A percentile compares a stretch with the other conserved stretches of the same genome.
Conservation (phyloP, 2,329 filamentous ascomycete species). For the Aspergillus sp. region DNA sequence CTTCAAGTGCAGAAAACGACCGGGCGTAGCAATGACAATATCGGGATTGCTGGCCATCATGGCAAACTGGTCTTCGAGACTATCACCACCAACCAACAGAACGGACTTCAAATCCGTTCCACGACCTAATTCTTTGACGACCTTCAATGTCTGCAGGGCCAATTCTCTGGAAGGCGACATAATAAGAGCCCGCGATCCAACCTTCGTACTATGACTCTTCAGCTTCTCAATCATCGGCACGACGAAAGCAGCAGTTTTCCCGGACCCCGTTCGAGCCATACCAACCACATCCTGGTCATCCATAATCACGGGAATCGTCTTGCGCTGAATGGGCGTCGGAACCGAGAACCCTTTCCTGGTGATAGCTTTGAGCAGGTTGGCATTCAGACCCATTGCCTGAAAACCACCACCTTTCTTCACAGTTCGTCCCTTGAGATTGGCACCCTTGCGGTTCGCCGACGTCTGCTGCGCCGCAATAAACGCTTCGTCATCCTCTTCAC, state of each 20-base stretch:
- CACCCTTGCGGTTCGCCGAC: constrained; percentile 75
- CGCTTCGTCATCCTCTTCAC: constrained; percentile 59
- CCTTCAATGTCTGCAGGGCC: constrained; percentile 88
- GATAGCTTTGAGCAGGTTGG: constrained; percentile 80
- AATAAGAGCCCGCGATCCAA: constrained; percentile 79
- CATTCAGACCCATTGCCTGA: constrained; percentile 84
- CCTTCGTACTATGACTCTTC: constrained; percentile 75
- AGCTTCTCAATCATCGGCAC: constrained; percentile 96
- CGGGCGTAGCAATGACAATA: constrained; percentile 93
- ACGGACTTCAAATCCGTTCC: constrained; percentile 90
- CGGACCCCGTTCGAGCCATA: constrained; percentile 97
- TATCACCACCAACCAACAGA: constrained; percentile 87
- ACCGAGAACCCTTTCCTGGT: constrained; percentile 89
- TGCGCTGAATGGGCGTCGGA: constrained; percentile 93
- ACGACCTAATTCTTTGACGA: constrained; percentile 85
- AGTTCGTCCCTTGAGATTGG: constrained; percentile 72
- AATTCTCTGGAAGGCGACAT: constrained; percentile 89
- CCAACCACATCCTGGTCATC: constrained; percentile 93
- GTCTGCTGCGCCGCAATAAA: constrained; percentile 87
- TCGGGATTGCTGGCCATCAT: constrained; percentile 92
- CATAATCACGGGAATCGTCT: constrained; percentile 85
- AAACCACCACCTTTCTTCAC: constrained; percentile 96
- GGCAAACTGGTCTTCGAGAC: constrained; percentile 87
- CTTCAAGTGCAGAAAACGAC: constrained; percentile 91
- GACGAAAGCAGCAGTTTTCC: constrained; percentile 96